Evolutionary conservation across 768 basidiomycete species (phyloP).

Genomic region (Mycena vulgaris): DNA sequence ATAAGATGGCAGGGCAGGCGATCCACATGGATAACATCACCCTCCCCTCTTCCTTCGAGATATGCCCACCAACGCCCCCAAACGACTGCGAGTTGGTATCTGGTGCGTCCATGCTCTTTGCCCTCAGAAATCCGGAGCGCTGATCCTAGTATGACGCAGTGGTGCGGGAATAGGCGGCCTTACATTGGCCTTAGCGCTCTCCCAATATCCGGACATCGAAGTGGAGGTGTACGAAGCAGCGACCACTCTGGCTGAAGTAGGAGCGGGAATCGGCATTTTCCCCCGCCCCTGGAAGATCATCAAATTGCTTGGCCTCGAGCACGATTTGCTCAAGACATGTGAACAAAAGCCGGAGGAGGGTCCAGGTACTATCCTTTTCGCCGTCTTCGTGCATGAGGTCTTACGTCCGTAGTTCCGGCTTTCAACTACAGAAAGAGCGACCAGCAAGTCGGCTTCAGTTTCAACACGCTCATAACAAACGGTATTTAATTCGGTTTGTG

Average conservation of each 20-base stretch:
- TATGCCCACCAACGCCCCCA: constrained; percentile 41
- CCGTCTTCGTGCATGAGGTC: constrained; percentile 10
- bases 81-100: constrained; percentile 67
- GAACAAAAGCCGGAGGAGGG: constrained; percentile 57
- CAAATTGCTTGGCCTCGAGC: constrained; percentile 61
- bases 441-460: constrained; percentile 65
- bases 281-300: constrained; percentile 67
- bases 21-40: background rate
- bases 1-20: constrained; percentile 46
- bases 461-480: constrained; percentile 69
- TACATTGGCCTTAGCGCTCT: constrained; percentile 61
- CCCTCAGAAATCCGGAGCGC: constrained; percentile 28
- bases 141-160: constrained; percentile 49
- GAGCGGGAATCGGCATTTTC: constrained; percentile 75
- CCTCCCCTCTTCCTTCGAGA: background rate
- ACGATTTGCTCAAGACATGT: constrained; percentile 58
- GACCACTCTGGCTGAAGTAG: constrained; percentile 63
- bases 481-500: constrained; percentile 55
- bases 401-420: constrained; percentile 56
- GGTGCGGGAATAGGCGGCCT: constrained; percentile 71
- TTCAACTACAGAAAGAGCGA: constrained; percentile 77
- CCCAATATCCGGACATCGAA: constrained; percentile 67
- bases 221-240: constrained; percentile 72
- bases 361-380: constrained; percentile 52
- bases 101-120: constrained; percentile 57